phyloP scores from a whole-genome alignment of 306 rosid genomes.

The Luffa aegyptiaca region DNA sequence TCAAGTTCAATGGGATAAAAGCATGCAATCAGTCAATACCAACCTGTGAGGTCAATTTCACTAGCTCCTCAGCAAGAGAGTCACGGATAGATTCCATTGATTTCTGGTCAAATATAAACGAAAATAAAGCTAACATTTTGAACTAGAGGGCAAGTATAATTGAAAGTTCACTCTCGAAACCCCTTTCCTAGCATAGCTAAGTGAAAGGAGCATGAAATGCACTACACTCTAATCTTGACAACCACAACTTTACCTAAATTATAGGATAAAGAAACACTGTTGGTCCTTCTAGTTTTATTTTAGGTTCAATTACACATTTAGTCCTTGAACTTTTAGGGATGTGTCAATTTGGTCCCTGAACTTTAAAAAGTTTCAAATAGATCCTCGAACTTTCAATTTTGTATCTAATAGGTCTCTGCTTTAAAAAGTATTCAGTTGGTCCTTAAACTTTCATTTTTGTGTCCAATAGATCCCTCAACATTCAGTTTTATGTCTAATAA shows the following conservation, averaged over 20 bases:
- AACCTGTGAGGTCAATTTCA: conserved; percentile 88
- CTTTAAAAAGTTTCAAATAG: too few relatives aligned
- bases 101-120: conserved; percentile 35
- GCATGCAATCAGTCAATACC: conserved; percentile 7
- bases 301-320: too few relatives aligned
- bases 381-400: too few relatives aligned
- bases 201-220: not conserved
- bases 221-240: not conserved
- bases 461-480: too few relatives aligned
- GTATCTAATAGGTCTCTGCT: too few relatives aligned
- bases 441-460: too few relatives aligned
- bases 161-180: too few relatives aligned
- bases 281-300: not conserved
- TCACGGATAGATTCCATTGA: conserved; percentile 93
- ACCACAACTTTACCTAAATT: not conserved
- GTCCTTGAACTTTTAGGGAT: too few relatives aligned
- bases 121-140: conserved; percentile 3
- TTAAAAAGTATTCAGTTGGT: too few relatives aligned
- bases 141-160: not conserved
- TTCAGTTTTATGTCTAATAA: too few relatives aligned
- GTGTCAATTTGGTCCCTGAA: too few relatives aligned
- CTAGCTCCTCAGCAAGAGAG: conserved; percentile 97
- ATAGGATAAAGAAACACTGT: not conserved
- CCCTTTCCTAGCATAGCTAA: not conserved
- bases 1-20: not conserved